phyloP scores from a whole-genome alignment of 495 filamentous ascomycete species.

The Hyaloscypha hepaticicola region DNA sequence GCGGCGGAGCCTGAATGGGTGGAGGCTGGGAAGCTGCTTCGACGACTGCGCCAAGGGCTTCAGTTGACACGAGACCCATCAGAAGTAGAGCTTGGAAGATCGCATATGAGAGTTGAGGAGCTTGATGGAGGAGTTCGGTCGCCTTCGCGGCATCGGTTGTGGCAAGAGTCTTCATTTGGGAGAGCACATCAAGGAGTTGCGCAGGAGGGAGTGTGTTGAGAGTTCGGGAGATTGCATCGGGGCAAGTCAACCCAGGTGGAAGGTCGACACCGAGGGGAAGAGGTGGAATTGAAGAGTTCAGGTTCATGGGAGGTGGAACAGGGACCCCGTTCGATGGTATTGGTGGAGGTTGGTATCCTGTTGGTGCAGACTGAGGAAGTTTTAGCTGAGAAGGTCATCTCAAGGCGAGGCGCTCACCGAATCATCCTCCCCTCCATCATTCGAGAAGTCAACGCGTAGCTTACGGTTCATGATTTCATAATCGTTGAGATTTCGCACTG shows the following conservation, averaged over 20 bases:
- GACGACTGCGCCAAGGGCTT: slow-evolving; percentile 32
- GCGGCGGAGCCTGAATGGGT: slow-evolving; percentile 36
- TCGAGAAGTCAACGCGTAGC: slow-evolving; percentile 90
- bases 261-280: slow-evolving; percentile 83
- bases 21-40: slow-evolving; percentile 23
- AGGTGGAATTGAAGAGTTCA: slow-evolving; percentile 58
- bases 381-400: background rate
- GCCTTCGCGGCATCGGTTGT: slow-evolving; percentile 79
- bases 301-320: slow-evolving; percentile 17
- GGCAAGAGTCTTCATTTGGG: slow-evolving; percentile 89
- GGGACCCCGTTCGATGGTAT: slow-evolving; percentile 27
- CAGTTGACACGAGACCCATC: slow-evolving; percentile 73
- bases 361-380: slow-evolving; percentile 8
- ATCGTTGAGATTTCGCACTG: slow-evolving; percentile 94
- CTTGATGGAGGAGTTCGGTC: slow-evolving; percentile 81
- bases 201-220: slow-evolving; percentile 79
- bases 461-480: slow-evolving; percentile 95
- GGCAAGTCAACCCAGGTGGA: slow-evolving; percentile 74
- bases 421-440: slow-evolving; percentile 81
- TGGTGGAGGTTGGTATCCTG: slow-evolving; percentile 25
- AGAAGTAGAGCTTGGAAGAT: slow-evolving; percentile 94
- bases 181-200: slow-evolving; percentile 90
- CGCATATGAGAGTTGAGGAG: slow-evolving; percentile 91
- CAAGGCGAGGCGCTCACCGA: background rate
- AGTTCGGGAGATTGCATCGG: slow-evolving; percentile 88